Base-by-base conservation (phyloP, 768 basidiomycete species). In the Dacryopinax primogenitus region DNA sequence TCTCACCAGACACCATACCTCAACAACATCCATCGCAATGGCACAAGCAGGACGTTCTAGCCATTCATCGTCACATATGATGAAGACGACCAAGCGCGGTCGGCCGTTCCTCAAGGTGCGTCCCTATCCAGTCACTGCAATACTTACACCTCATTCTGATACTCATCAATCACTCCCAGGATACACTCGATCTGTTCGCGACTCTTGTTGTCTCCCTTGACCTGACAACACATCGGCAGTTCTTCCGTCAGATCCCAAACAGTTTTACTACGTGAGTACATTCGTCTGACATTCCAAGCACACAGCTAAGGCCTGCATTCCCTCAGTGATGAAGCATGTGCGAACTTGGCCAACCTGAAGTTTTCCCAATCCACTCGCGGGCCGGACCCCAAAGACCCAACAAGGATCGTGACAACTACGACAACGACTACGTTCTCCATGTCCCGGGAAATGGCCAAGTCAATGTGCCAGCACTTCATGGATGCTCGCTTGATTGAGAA, bases 381-480 rank as follows among this genome's bases (percentile, higher is more conserved):
- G 70, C 90, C 94, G 73, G 96, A 99, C 82, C 95, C 96, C 70
- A 88, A 92, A 78, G 96, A 99, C 77, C 92, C 93, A 71, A 86
- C 90, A 76, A 88, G 96, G 73, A 92, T 99, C 76, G 89, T 99
- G 74, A 99, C 96, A 72, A 99, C 96, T 0, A 99, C 96, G 0
- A 99, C 96, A 4, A 98, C 96, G 3, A 99, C 96, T 44, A 99
- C 96, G 34, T 99, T 99, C 79, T 92, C 92, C 67, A 98, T 99
- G 96, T 92, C 92, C 70, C 88, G 96, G 70, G 96, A 99, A 47
- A 98, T 99, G 90, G 96, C 96, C 68, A 98, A 97, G 78, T 92
- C 92, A 34, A 98, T 99, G 87, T 90, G 92, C 78, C 96, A 99
- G 77, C 93, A 98, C 74, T 98, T 98, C 74, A 96, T 99, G 92